These are phyloP conservation scores for Paecilomyces niveus DNA, from an alignment of 2,329 filamentous ascomycete species.

Conservation along the genomic window DNA sequence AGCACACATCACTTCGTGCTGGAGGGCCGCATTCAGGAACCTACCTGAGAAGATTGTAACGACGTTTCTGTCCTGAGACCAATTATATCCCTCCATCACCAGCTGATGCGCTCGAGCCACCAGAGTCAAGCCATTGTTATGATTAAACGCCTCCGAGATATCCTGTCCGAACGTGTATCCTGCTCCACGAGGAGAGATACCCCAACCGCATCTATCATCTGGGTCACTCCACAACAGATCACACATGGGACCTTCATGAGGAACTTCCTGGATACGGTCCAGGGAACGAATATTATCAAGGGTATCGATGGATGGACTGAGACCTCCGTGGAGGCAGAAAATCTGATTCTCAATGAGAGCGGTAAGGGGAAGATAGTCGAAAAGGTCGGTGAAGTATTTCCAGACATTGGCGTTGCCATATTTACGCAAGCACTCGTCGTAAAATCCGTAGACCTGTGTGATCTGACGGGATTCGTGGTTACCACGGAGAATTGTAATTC, in stretches of 20 bases:
- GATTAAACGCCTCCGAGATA: constrained; percentile 97
- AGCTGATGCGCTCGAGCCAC: constrained; percentile 96
- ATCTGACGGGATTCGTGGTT: constrained; percentile 99
- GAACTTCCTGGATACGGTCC: constrained; percentile 96
- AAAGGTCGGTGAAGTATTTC: constrained; percentile 99
- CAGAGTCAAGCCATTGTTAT: constrained; percentile 94
- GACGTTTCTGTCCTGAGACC: constrained; percentile 96
- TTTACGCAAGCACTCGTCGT: constrained; percentile 95
- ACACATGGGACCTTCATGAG: constrained; percentile 97
- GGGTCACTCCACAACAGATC: constrained; percentile 97
- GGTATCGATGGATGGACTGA: constrained; percentile 93
- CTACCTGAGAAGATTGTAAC: constrained; percentile 96
- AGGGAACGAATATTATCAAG: constrained; percentile 92
- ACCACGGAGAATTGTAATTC: constrained; percentile 96
- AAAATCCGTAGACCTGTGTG: constrained; percentile 98
- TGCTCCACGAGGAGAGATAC: constrained; percentile 87
- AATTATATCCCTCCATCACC: constrained; percentile 99
- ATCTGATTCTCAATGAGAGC: constrained; percentile 99
- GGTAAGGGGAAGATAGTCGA: constrained; percentile 92
- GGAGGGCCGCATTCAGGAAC: constrained; percentile 14
- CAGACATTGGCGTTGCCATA: constrained; percentile 98
- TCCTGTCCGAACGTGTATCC: constrained; percentile 96
- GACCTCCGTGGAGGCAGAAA: constrained; percentile 95
- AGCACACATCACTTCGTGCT: not conserved
- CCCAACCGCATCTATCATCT: constrained; percentile 93